A percentile compares a stretch with the other conserved stretches of the same genome.
Conservation (phyloP, 805 yeast genomes). For the Candida insectalens region DNA sequence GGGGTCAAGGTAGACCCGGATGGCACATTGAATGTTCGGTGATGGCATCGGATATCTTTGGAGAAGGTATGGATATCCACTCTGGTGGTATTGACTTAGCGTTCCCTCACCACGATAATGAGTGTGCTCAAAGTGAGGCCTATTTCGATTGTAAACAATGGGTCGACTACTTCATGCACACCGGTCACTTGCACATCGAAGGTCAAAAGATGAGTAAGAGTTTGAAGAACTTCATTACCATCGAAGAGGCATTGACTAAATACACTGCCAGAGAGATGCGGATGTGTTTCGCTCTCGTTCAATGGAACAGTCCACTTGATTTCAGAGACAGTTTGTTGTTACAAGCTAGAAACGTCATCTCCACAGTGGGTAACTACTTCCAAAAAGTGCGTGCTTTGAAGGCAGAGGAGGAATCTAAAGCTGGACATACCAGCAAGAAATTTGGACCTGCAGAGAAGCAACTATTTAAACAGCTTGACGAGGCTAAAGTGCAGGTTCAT, state of each 20-base stretch:
- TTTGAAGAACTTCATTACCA: slow-evolving; percentile 89
- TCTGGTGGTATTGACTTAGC: slow-evolving; percentile 97
- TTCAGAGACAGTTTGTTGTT: slow-evolving; percentile 72
- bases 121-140: slow-evolving; percentile 95
- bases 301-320: slow-evolving; percentile 90
- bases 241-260: slow-evolving; percentile 72
- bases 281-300: slow-evolving; percentile 80
- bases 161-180: slow-evolving; percentile 94
- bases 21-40: slow-evolving; percentile 99
- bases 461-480: slow-evolving; percentile 30
- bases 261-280: slow-evolving; percentile 79
- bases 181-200: slow-evolving; percentile 96
- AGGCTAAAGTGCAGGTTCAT: slow-evolving; percentile 55
- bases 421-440: slow-evolving; percentile 55
- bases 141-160: slow-evolving; percentile 83
- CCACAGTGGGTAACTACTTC: slow-evolving; percentile 73
- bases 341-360: slow-evolving; percentile 73
- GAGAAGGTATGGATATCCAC: slow-evolving; percentile 82
- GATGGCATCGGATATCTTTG: slow-evolving; percentile 89
- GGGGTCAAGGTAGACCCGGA: slow-evolving; percentile 98
- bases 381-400: slow-evolving; percentile 76
- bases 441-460: slow-evolving; percentile 43
- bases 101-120: slow-evolving; percentile 98
- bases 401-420: slow-evolving; percentile 47
- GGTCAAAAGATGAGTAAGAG: slow-evolving; percentile 98